phyloP scores from a whole-genome alignment of 2,329 filamentous ascomycete genomes.

The Gaeumannomyces tritici region DNA sequence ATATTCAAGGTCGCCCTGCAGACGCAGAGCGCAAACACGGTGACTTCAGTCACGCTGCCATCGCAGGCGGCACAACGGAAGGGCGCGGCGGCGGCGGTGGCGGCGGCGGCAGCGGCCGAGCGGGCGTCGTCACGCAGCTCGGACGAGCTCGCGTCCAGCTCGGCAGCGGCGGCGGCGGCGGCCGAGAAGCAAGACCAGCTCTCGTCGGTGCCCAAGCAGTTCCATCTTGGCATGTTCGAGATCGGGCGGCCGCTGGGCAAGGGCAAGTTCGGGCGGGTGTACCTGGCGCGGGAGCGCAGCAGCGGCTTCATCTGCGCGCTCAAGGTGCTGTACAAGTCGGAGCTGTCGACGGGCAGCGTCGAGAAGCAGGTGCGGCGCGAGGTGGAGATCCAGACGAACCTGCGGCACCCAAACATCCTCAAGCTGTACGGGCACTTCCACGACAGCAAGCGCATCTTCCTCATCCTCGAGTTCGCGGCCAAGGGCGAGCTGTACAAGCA shows the following conservation, averaged over 20 bases:
- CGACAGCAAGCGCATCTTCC: conserved; percentile 77
- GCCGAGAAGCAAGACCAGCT: background rate
- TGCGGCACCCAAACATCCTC: conserved; percentile 78
- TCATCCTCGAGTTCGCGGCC: conserved; percentile 79
- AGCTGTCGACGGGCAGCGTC: conserved; percentile 66
- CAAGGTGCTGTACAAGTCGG: conserved; percentile 78
- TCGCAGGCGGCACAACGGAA: conserved; percentile 54
- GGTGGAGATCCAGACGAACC: conserved; percentile 82
- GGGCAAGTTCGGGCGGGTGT: conserved; percentile 81
- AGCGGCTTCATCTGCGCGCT: conserved; percentile 78
- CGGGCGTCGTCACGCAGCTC: conserved; percentile 17
- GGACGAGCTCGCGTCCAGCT: conserved; percentile 38
- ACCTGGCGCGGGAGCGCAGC: conserved; percentile 70
- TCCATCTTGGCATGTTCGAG: conserved; percentile 90
- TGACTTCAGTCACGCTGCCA: conserved; percentile 57
- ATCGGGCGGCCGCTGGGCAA: conserved; percentile 80
- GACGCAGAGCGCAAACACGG: conserved; percentile 59
- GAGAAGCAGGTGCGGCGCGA: conserved; percentile 83
- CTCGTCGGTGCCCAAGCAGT: conserved; percentile 43
- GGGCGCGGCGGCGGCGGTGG: conserved; percentile 18
- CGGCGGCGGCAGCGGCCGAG: conserved; percentile 12
- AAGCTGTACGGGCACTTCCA: conserved; percentile 83
- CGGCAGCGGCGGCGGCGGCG: conserved; percentile 11
- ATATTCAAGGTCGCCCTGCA: conserved; percentile 81
- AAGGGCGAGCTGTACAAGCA: conserved; percentile 86